phyloP scores from a whole-genome alignment of 2,329 filamentous ascomycete genomes.

The Cladosporium velox region DNA sequence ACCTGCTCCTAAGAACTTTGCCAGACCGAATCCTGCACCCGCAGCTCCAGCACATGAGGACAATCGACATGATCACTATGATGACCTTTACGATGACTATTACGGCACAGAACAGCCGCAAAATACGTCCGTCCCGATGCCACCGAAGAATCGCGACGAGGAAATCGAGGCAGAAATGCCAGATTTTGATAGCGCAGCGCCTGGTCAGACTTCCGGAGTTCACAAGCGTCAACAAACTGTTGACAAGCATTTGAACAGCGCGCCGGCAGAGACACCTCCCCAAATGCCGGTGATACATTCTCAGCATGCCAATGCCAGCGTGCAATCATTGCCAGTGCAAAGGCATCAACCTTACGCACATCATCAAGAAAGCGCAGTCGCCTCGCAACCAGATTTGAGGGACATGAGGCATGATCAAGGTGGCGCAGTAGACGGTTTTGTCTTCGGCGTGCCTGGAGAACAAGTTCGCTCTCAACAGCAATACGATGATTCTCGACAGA shows the following conservation, averaged over 20 bases:
- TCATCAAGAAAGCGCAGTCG: slow-evolving; percentile 10
- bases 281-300: slow-evolving; percentile 20
- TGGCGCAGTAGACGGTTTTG: slow-evolving; percentile 20
- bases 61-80: slow-evolving; percentile 55
- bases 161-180: slow-evolving; percentile 61
- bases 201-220: slow-evolving; percentile 31
- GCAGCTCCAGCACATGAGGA: slow-evolving; percentile 32
- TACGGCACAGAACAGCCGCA: slow-evolving; percentile 34
- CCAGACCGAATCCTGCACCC: slow-evolving; percentile 1
- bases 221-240: slow-evolving; percentile 36
- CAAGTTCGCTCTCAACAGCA: slow-evolving; percentile 14
- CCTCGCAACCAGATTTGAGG: slow-evolving; percentile 14
- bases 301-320: slow-evolving; percentile 18
- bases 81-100: slow-evolving; percentile 55
- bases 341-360: slow-evolving; percentile 8
- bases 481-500: slow-evolving; percentile 14
- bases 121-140: slow-evolving; percentile 25
- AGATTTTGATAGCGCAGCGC: slow-evolving; percentile 57
- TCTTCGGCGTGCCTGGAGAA: slow-evolving; percentile 25
- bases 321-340: slow-evolving; percentile 22
- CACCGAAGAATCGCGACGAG: slow-evolving; percentile 38
- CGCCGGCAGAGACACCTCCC: slow-evolving; percentile 29
- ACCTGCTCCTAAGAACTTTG: not conserved
- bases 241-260: slow-evolving; percentile 34
- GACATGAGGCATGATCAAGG: slow-evolving; percentile 5